These are phyloP conservation scores for Sclerotinia minor DNA, from an alignment of 2,329 filamentous ascomycete species.

Conservation along the genomic window DNA sequence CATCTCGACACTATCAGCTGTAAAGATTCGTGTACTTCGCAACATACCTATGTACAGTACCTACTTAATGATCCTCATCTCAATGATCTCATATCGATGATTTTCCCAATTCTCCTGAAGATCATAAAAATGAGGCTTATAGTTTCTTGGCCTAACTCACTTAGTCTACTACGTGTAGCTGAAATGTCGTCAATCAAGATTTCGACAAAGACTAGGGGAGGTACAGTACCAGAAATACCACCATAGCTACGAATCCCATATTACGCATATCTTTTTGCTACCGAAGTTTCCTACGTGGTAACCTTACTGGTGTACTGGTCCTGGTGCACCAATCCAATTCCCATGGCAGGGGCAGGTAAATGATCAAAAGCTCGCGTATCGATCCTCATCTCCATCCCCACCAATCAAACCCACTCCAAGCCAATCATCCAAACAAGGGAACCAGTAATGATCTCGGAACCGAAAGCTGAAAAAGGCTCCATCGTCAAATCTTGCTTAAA, in stretches of 20 bases:
- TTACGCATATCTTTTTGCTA: too few relatives aligned
- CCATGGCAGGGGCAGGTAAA: neutral
- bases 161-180: neutral
- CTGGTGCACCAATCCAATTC: too few relatives aligned
- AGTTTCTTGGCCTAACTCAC: neutral
- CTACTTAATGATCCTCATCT: neutral
- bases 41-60: too few relatives aligned
- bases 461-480: slow-evolving; percentile 2
- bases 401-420: neutral
- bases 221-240: too few relatives aligned
- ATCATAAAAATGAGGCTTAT: neutral
- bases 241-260: too few relatives aligned
- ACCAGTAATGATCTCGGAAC: neutral
- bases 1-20: neutral
- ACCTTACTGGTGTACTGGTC: too few relatives aligned
- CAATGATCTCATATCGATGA: neutral
- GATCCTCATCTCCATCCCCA: neutral
- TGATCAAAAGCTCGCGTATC: slow-evolving; percentile 7
- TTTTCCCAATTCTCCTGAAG: neutral
- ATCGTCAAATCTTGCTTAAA: slow-evolving; percentile 17
- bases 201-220: neutral
- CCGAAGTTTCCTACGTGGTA: neutral
- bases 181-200: neutral
- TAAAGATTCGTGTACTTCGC: too few relatives aligned
- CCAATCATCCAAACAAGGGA: neutral